These are phyloP conservation scores for Dothistroma septosporum DNA, from an alignment of 2,329 filamentous ascomycete species.

Conservation along the genomic window DNA sequence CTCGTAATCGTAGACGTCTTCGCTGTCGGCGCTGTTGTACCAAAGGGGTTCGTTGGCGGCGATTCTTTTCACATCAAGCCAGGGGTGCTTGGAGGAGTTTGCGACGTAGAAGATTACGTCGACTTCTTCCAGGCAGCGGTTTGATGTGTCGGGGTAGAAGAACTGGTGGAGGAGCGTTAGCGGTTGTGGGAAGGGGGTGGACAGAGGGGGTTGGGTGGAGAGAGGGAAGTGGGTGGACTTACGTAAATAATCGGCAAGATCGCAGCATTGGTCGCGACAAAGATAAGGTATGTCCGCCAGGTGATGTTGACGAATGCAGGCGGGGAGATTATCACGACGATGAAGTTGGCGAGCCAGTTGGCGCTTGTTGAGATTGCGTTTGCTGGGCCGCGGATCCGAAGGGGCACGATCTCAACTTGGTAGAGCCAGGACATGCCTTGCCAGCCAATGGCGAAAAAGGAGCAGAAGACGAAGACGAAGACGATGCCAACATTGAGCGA, in stretches of 20 bases:
- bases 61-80: constrained; percentile 49
- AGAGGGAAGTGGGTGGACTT: neutral
- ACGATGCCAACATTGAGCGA: constrained; percentile 49
- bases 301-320: constrained; percentile 25
- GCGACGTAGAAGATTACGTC: constrained; percentile 59
- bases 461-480: constrained; percentile 65
- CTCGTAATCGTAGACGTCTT: constrained; percentile 19
- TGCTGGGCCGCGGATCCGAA: constrained; percentile 52
- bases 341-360: constrained; percentile 49
- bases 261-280: constrained; percentile 59
- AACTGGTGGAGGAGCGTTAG: constrained; percentile 41
- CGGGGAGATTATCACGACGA: constrained; percentile 25
- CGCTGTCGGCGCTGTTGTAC: constrained; percentile 39
- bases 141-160: constrained; percentile 59
- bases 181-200: neutral
- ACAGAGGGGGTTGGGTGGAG: too few relatives aligned
- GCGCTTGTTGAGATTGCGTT: constrained; percentile 51
- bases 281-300: constrained; percentile 57
- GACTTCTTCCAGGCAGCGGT: constrained; percentile 59
- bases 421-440: constrained; percentile 31
- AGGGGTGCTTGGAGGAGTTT: constrained; percentile 43
- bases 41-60: constrained; percentile 46
- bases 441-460: constrained; percentile 57
- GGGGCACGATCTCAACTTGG: constrained; percentile 35
- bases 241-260: constrained; percentile 53